phyloP scores from a whole-genome alignment of 1,139 yeast genomes.

The Oligophagozyma castellii region DNA sequence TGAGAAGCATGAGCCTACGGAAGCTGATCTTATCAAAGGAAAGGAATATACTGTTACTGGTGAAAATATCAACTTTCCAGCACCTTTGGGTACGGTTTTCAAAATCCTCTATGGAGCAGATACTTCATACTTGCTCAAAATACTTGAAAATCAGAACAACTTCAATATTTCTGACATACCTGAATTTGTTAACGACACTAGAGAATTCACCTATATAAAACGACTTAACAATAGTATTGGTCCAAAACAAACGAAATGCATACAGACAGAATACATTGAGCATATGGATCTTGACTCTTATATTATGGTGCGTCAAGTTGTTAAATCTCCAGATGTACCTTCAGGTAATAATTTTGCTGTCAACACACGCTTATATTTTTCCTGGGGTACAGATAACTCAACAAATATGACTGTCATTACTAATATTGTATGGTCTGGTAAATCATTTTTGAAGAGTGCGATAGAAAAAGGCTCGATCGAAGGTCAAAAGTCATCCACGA shows the following conservation, averaged over 20 bases:
- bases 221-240: slow-evolving; percentile 80
- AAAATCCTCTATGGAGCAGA: slow-evolving; percentile 64
- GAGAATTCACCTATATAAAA: slow-evolving; percentile 62
- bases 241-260: slow-evolving; percentile 85
- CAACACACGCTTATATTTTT: slow-evolving; percentile 48
- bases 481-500: slow-evolving; percentile 71
- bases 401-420: slow-evolving; percentile 56
- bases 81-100: slow-evolving; percentile 74
- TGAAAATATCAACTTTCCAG: slow-evolving; percentile 37
- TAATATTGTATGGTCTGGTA: slow-evolving; percentile 80
- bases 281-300: slow-evolving; percentile 44
- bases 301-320: slow-evolving; percentile 49
- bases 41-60: slow-evolving; percentile 52
- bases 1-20: slow-evolving; percentile 40
- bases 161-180: slow-evolving; percentile 50
- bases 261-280: slow-evolving; percentile 57
- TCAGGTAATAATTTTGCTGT: slow-evolving; percentile 75
- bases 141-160: slow-evolving; percentile 59
- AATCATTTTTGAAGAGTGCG: slow-evolving; percentile 82
- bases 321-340: slow-evolving; percentile 90
- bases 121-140: slow-evolving; percentile 37
- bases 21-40: slow-evolving; percentile 36
- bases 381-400: slow-evolving; percentile 65
- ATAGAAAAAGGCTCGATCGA: slow-evolving; percentile 86
- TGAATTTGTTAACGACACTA: slow-evolving; percentile 31